These are phyloP conservation scores for Penicillium verhagenii DNA, from an alignment of 495 filamentous ascomycete species.

Conservation along the genomic window DNA sequence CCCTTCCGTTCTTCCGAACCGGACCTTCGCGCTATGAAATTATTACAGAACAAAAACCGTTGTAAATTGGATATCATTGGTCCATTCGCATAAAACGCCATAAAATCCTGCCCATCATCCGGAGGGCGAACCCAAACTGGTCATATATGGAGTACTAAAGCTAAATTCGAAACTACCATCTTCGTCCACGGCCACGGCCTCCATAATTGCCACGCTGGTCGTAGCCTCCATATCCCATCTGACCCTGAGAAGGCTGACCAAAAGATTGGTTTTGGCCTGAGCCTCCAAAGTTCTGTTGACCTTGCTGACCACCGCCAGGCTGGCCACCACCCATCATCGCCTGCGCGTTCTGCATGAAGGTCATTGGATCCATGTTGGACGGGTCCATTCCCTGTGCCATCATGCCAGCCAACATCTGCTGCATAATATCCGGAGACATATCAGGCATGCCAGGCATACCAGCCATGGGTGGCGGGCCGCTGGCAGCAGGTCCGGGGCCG, in stretches of 20 bases:
- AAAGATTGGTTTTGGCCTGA: constrained; percentile 35
- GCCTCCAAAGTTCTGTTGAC: constrained; percentile 38
- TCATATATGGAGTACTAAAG: background rate
- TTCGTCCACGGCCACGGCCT: constrained; percentile 46
- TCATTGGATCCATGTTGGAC: constrained; percentile 68
- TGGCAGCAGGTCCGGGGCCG: constrained; percentile 38
- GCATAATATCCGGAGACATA: constrained; percentile 72
- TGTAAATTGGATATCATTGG: background rate
- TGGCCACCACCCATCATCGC: constrained; percentile 50
- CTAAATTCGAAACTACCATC: constrained; percentile 34
- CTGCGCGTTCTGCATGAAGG: constrained; percentile 54
- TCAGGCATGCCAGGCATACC: constrained; percentile 69
- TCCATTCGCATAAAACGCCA: constrained; percentile 30
- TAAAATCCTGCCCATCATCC: constrained; percentile 13
- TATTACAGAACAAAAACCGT: background rate
- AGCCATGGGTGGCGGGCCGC: constrained; percentile 53
- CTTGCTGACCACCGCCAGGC: constrained; percentile 41
- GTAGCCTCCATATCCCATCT: constrained; percentile 53
- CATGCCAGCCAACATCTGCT: constrained; percentile 79
- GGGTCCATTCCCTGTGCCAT: constrained; percentile 81
- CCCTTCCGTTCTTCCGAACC: constrained; percentile 22
- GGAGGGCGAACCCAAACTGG: constrained; percentile 1
- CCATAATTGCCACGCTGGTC: constrained; percentile 47
- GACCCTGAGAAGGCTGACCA: constrained; percentile 45
- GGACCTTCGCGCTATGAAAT: background rate